Evolutionary conservation across 2,329 filamentous ascomycete genomes (phyloP), one percentile per base, ranked within the genome.

Genomic region (Exophiala sp.): DNA sequence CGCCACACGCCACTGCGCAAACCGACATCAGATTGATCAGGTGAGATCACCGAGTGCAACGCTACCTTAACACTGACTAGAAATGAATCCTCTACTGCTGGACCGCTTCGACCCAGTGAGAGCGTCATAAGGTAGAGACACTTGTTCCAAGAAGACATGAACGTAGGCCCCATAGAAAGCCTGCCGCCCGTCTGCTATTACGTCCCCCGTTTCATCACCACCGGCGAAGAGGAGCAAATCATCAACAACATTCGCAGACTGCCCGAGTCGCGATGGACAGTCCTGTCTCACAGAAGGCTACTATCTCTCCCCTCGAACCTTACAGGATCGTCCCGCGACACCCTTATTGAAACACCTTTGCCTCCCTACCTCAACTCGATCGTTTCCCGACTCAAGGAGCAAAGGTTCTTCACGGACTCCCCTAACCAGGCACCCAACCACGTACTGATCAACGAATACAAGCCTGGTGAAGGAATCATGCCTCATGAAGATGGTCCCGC

Each of bases 391-490:
- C 70, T 77, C 38, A 56, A 70, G 18, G 56, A 62, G 1, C 61
- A 77, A 0, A 68, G 68, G 2, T 69, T 83, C 10, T 85, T 83
- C 62, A 55, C 65, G 1, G 65, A 73, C 16, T 87, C 89, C 43
- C 86, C 87, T 3, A 90, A 97, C 63, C 62, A 72, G 14, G 75
- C 73, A 2, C 88, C 91, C 2, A 98, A 97, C 62, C 93, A 97
- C 69, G 88, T 95, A 39, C 75, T 97, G 30, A 82, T 97, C 60
- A 98, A 98, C 64, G 90, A 96, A 66, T 98, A 97, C 66, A 76
- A 77, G 1, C 81, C 87, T 0, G 88, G 87, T 1, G 80, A 95
- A 56, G 91, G 91, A n/a, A 97, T 97, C 58, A 95, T 96, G 87
- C 83, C 90, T 40, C 91, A 97, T 66, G 93, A 96, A 74, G 91